A percentile compares a stretch with the other conserved stretches of the same genome.
phyloP scores from a whole-genome alignment of 2,329 filamentous ascomycete genomes.

The Penicillium sp. region DNA sequence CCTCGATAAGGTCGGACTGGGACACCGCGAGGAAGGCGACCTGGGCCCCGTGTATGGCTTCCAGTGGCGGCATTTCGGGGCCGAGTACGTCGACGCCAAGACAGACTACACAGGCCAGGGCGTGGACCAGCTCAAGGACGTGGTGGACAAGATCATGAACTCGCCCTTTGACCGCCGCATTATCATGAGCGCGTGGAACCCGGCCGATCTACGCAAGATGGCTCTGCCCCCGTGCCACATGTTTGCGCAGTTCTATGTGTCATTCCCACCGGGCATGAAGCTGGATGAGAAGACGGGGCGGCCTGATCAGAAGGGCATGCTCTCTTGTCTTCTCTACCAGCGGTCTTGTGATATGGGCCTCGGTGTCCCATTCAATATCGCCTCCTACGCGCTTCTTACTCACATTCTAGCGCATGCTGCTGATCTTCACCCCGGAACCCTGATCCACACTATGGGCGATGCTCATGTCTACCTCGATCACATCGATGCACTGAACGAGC shows the following conservation, averaged over 20 bases:
- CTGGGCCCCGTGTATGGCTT: conserved; percentile 96
- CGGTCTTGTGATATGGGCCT: conserved; percentile 95
- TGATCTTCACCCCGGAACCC: conserved; percentile 75
- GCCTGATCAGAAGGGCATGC: conserved; percentile 58
- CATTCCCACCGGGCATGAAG: conserved; percentile 54
- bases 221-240: conserved; percentile 92
- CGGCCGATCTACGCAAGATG: conserved; percentile 79
- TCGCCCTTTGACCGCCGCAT: conserved; percentile 88
- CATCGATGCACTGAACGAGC: conserved; percentile 76
- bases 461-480: conserved; percentile 96
- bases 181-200: conserved; percentile 93
- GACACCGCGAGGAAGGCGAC: conserved; percentile 79
- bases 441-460: conserved; percentile 96
- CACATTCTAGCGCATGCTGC: conserved; percentile 92
- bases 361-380: conserved; percentile 97
- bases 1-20: conserved; percentile 79
- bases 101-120: conserved; percentile 84
- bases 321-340: conserved; percentile 91
- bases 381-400: conserved; percentile 85
- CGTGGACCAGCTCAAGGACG: conserved; percentile 86
- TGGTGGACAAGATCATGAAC: conserved; percentile 79
- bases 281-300: conserved; percentile 29
- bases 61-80: conserved; percentile 98
- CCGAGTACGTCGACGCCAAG: conserved; percentile 74
- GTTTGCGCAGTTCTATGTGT: conserved; percentile 96